These are phyloP conservation scores for Ustilago sp. DNA, from an alignment of 1,284 basidiomycete species.

Conservation along the genomic window DNA sequence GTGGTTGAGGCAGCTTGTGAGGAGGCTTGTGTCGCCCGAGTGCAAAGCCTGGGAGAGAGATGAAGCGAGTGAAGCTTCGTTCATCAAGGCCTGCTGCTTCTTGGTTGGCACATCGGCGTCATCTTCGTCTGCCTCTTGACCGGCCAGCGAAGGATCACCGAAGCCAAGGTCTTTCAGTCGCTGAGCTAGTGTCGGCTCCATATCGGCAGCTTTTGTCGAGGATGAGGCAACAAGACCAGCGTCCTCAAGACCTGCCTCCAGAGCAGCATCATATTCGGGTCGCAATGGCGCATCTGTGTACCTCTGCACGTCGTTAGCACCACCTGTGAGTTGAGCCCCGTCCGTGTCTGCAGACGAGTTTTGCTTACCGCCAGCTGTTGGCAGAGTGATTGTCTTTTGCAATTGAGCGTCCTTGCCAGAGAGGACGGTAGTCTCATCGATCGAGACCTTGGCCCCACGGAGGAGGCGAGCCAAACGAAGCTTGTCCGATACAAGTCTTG, in stretches of 20 bases:
- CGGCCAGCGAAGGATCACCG: constrained; percentile 38
- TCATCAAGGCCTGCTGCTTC: constrained; percentile 72
- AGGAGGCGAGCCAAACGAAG: constrained; percentile 55
- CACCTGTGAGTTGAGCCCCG: constrained; percentile 44
- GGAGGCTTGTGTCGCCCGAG: constrained; percentile 86
- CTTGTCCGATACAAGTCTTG: constrained; percentile 38
- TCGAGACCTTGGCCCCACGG: constrained; percentile 61
- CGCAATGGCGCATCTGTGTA: constrained; percentile 52
- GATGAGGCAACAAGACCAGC: constrained; percentile 22
- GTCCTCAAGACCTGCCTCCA: constrained; percentile 25
- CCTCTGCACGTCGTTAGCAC: constrained; percentile 46
- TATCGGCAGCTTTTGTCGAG: constrained; percentile 15
- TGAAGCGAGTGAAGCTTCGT: constrained; percentile 88
- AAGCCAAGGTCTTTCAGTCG: constrained; percentile 55
- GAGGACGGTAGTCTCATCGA: constrained; percentile 50
- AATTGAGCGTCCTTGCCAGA: constrained; percentile 37
- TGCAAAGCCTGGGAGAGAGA: constrained; percentile 96
- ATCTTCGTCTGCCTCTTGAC: constrained; percentile 42
- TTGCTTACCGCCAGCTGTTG: constrained; percentile 19
- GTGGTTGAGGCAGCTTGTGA: constrained; percentile 88
- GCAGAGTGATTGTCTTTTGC: constrained; percentile 30
- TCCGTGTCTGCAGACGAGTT: constrained; percentile 24
- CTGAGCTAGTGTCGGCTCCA: constrained; percentile 60
- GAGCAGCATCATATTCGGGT: constrained; percentile 39
- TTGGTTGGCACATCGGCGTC: constrained; percentile 37